Conservation (phyloP, 2,329 filamentous ascomycete species). For the Ramichloridium luteum region DNA sequence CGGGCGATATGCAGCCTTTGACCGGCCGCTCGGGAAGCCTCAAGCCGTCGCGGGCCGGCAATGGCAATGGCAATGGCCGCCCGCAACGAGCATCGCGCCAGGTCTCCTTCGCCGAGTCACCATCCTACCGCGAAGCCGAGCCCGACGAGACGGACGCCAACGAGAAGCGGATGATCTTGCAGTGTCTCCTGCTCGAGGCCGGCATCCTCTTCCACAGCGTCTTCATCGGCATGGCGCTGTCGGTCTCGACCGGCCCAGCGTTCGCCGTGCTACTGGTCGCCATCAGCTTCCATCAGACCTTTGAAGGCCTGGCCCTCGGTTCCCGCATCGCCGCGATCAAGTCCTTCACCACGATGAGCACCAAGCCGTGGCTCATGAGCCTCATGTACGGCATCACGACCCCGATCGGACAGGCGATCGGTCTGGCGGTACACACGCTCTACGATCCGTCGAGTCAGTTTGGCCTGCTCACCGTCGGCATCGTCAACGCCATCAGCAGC, state of each 20-base stretch:
- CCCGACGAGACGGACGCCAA: conserved; percentile 14
- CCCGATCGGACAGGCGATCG: conserved; percentile 39
- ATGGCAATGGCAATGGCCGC: conserved; percentile 9
- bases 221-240: conserved; percentile 62
- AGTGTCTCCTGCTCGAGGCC: conserved; percentile 63
- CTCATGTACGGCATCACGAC: conserved; percentile 50
- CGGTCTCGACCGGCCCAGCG: conserved; percentile 51
- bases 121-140: conserved; percentile 4
- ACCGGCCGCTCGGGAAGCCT: conserved; percentile 11
- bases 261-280: conserved; percentile 56
- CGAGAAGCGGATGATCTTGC: conserved; percentile 54
- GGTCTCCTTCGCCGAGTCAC: conserved; percentile 10
- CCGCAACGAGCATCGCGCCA: conserved; percentile 7
- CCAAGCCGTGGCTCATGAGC: conserved; percentile 62
- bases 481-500: conserved; percentile 39
- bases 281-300: conserved; percentile 61
- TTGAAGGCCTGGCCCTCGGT: conserved; percentile 57
- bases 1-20: conserved; percentile 15
- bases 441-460: conserved; percentile 38
- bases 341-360: conserved; percentile 56
- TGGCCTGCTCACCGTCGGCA: conserved; percentile 38
- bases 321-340: conserved; percentile 59
- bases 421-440: conserved; percentile 37
- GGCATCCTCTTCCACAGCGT: conserved; percentile 70
- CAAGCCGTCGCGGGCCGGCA: conserved; percentile 2